phyloP scores from a whole-genome alignment of 2,329 filamentous ascomycete species.

The Trichoderma cornu-damae region DNA sequence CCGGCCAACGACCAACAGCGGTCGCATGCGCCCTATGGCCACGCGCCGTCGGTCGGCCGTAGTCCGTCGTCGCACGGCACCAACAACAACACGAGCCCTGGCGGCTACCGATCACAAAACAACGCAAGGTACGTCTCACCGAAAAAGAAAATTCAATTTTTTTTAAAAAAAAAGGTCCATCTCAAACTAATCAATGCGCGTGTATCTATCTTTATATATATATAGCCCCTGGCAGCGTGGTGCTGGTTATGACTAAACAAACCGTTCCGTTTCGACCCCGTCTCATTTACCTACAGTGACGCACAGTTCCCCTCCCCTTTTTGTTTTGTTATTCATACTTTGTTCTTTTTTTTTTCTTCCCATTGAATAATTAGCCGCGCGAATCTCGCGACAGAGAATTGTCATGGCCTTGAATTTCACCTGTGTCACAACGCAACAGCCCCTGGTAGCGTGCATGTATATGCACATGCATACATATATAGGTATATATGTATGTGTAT shows the following conservation, averaged over 20 bases:
- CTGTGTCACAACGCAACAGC: background rate
- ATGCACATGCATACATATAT: too few species aligned
- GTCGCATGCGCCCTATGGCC: background rate
- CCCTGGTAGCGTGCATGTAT: background rate
- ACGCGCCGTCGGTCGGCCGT: constrained; percentile 21
- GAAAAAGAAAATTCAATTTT: background rate
- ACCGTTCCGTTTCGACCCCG: background rate
- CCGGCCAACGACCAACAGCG: constrained; percentile 9
- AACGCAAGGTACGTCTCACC: constrained; percentile 34
- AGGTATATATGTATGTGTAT: too few species aligned
- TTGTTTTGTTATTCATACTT: background rate
- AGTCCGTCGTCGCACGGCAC: constrained; percentile 2
- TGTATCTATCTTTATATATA: too few species aligned
- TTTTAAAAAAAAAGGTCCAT: background rate
- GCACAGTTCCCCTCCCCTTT: background rate
- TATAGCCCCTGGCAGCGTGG: constrained; percentile 43
- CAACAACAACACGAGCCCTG: constrained; percentile 25
- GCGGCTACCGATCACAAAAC: constrained; percentile 36
- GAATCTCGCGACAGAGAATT: background rate
- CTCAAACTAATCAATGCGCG: background rate
- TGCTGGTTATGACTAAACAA: constrained; percentile 39
- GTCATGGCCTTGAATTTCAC: background rate
- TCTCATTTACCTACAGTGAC: constrained; percentile 4
- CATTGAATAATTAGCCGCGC: background rate
- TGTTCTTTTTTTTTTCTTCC: background rate